Base-by-base conservation (phyloP, 1,284 basidiomycete species). In the Xanthoconium separans region DNA sequence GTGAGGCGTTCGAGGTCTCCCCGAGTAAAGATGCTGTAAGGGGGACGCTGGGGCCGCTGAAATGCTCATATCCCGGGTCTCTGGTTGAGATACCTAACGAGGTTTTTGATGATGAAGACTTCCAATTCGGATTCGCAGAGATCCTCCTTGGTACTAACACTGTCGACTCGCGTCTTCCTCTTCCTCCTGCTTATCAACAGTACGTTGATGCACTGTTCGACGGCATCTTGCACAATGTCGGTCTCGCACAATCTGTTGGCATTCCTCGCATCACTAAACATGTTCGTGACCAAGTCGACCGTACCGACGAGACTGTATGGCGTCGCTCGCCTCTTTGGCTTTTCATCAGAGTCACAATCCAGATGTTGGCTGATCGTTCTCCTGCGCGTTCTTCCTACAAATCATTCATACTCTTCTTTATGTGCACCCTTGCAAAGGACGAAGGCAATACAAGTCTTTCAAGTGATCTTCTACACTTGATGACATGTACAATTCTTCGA, bases 381-480 rank as follows among this genome's bases (percentile, higher is more conserved):
- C n/a, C 37, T 11, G 37, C 2, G 20, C n/a, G 20, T 48, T 11
- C n/a, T 18, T 34, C 6, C 31, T 50, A 50, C 31, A 48, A 50
- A 18, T n/a, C 1, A 27, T 50, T 49, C 29, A 9, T 33, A 5
- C 4, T 47, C 12, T 47, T 27, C 33, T 51, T 49, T 18, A 50
- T 22, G 3, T 50, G 50, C 24, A 18, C 33, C 15, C 34, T 51
- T 22, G 33, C 45, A 1, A 37, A 18, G 2, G 45, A 49, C 57
- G 9, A 20, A 56, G 6, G 62, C 60, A 15, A 30, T 65, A 13
- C 29, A 1, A 40, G 46, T 11, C 51, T 72, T 12, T 48, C 69
- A 1, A 70, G 60, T 39, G 70, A 76, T 42, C 45, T 73, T 1
- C 61, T 77, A 7, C 46, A 59, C 13, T 52, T 22, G 48, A 55